These are phyloP conservation scores for Aspergillus panamensis DNA, from an alignment of 495 filamentous ascomycete species.

Conservation along the genomic window DNA sequence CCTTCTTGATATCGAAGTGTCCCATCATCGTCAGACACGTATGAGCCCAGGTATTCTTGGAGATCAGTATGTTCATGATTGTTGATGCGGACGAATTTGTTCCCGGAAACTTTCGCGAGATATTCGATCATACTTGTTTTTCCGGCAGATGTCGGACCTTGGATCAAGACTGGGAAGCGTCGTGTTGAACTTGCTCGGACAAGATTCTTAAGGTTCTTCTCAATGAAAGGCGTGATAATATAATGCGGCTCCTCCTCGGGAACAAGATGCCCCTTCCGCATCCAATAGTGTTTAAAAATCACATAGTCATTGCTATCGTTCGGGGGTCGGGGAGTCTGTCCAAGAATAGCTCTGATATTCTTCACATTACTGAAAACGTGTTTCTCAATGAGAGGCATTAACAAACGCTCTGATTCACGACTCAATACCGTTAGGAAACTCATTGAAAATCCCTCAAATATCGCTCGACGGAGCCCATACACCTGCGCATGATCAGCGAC, in stretches of 20 bases:
- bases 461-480: conserved; percentile 81
- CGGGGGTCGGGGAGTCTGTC: conserved; percentile 70
- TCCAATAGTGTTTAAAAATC: conserved; percentile 91
- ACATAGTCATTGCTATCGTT: conserved; percentile 74
- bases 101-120: conserved; percentile 89
- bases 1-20: conserved; percentile 89
- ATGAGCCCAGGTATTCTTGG: conserved; percentile 95
- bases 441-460: conserved; percentile 99
- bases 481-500: conserved; percentile 76
- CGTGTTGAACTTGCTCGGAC: conserved; percentile 88
- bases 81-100: conserved; percentile 97
- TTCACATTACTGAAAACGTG: conserved; percentile 67
- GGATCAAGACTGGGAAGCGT: conserved; percentile 90
- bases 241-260: conserved; percentile 79
- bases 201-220: conserved; percentile 89
- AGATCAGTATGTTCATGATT: conserved; percentile 99
- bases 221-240: conserved; percentile 93
- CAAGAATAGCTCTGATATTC: conserved; percentile 64
- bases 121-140: conserved; percentile 99
- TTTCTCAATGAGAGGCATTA: conserved; percentile 76
- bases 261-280: conserved; percentile 64
- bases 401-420: conserved; percentile 67
- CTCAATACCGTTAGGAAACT: conserved; percentile 87
- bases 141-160: conserved; percentile 93
- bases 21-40: conserved; percentile 80